A percentile compares a stretch with the other conserved stretches of the same genome.
phyloP scores from a whole-genome alignment of 1,139 yeast species.

The Lodderomyces parapsilosis region DNA sequence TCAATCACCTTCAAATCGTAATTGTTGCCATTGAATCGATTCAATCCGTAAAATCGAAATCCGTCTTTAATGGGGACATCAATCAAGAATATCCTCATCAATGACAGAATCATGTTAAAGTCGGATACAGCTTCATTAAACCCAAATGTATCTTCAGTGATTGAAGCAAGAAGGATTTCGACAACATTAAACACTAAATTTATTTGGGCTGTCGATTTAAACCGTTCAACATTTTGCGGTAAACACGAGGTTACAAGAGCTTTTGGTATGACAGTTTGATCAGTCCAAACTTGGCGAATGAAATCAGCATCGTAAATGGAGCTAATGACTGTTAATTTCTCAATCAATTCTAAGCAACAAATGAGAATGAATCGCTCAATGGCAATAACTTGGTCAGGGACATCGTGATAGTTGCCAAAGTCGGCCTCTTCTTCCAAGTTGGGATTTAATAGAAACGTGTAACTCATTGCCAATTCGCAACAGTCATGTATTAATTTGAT shows the following conservation, averaged over 20 bases:
- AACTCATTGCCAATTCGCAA: constrained; percentile 20
- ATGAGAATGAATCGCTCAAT: constrained; percentile 51
- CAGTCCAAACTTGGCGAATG: constrained; percentile 25
- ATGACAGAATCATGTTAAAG: constrained; percentile 30
- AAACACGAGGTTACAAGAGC: constrained; percentile 28
- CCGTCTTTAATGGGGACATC: constrained; percentile 43
- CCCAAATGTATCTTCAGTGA: constrained; percentile 31
- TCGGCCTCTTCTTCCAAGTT: constrained; percentile 33
- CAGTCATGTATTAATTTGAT: constrained; percentile 18
- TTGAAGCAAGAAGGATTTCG: constrained; percentile 42
- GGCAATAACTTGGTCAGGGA: constrained; percentile 40
- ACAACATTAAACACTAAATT: constrained; percentile 37
- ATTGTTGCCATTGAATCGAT: constrained; percentile 54
- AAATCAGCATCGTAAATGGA: constrained; percentile 23
- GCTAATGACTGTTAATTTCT: constrained; percentile 30
- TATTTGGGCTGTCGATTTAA: constrained; percentile 36
- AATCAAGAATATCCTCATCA: constrained; percentile 38
- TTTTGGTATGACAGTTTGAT: constrained; percentile 17
- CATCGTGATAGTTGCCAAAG: constrained; percentile 31
- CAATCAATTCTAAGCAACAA: constrained; percentile 56
- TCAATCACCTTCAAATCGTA: constrained; percentile 34
- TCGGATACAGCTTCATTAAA: constrained; percentile 21
- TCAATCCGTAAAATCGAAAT: constrained; percentile 51
- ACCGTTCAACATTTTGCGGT: constrained; percentile 42
- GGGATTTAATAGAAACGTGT: constrained; percentile 27